phyloP scores from a whole-genome alignment of 1,139 yeast species.

The Candida frijolesensis region DNA sequence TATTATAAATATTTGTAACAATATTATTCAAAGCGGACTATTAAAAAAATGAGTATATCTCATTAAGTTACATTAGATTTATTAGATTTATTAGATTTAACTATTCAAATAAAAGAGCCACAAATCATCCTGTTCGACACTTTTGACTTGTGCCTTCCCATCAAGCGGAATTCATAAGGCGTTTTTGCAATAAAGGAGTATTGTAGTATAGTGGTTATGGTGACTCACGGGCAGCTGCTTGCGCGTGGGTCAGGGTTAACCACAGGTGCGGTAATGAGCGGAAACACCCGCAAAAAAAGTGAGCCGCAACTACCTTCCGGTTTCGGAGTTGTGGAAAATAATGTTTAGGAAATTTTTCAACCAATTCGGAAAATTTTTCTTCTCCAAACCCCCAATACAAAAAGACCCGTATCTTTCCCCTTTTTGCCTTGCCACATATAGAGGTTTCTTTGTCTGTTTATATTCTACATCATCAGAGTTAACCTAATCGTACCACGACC shows the following conservation, averaged over 20 bases:
- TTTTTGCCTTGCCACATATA: neutral
- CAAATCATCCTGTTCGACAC: too few relatives aligned
- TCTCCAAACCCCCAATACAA: neutral
- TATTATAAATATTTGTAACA: conserved; percentile 3
- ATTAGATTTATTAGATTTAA: too few relatives aligned
- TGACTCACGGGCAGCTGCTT: too few relatives aligned
- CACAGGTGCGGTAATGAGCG: too few relatives aligned
- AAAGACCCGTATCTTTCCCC: neutral
- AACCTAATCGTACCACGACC: neutral
- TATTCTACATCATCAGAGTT: neutral
- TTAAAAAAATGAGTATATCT: neutral
- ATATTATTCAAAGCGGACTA: neutral
- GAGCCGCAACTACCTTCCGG: neutral
- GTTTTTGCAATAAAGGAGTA: too few relatives aligned
- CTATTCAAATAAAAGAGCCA: too few relatives aligned
- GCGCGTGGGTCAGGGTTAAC: too few relatives aligned
- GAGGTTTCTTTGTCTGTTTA: neutral
- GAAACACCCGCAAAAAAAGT: too few relatives aligned
- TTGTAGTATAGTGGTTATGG: too few relatives aligned
- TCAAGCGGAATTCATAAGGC: too few relatives aligned
- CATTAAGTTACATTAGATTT: too few relatives aligned
- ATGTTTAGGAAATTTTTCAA: neutral
- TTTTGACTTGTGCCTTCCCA: too few relatives aligned
- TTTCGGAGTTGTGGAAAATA: conserved; percentile 1
- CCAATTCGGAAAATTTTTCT: conserved; percentile 1